These are phyloP conservation scores for Diaporthe ampelina DNA, from an alignment of 2,329 filamentous ascomycete species.

Conservation along the genomic window DNA sequence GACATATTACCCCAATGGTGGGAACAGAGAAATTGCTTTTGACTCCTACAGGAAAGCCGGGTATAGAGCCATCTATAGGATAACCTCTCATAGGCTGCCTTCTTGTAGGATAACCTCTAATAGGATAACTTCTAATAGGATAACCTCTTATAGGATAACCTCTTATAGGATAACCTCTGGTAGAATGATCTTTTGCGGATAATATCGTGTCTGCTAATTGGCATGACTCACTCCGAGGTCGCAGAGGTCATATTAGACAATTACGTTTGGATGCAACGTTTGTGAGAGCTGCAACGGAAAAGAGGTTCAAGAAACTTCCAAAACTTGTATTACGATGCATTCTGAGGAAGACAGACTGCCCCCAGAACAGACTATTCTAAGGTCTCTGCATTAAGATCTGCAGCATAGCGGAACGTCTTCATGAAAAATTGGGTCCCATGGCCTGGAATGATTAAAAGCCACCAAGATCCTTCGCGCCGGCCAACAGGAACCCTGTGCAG, in stretches of 20 bases:
- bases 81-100: background rate
- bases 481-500: no score
- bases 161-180: background rate
- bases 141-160: background rate
- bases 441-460: no score
- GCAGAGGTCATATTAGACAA: background rate
- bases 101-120: background rate
- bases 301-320: background rate
- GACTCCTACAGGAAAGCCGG: background rate
- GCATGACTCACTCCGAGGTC: background rate
- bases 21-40: background rate
- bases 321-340: background rate
- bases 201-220: background rate
- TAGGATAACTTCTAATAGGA: background rate
- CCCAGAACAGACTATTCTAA: background rate
- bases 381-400: background rate
- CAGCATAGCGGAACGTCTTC: background rate
- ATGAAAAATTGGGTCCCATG: background rate
- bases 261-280: background rate
- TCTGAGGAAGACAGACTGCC: background rate
- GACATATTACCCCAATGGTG: background rate
- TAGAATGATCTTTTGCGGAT: background rate
- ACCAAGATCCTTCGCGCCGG: no score
- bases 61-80: background rate
- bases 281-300: background rate